Conservation (phyloP, 208 protist species). For the Leishmania major region DNA sequence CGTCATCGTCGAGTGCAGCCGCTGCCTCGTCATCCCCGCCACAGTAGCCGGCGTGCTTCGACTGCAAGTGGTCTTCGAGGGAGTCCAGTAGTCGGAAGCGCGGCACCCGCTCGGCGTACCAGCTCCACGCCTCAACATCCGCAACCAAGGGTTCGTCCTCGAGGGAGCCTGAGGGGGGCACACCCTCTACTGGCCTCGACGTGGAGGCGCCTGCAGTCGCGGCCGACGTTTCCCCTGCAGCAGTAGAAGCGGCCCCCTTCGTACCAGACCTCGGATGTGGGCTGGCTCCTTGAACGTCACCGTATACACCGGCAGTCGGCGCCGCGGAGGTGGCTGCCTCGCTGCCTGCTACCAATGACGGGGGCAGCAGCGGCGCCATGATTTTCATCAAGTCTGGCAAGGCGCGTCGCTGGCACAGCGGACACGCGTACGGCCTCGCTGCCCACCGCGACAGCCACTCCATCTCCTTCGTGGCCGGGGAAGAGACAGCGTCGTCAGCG, state of each 20-base stretch:
- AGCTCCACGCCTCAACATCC: conserved; percentile 23
- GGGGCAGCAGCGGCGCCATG: conserved; percentile 5
- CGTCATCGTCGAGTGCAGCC: neutral
- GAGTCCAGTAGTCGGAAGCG: conserved; percentile 67
- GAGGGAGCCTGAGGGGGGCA: neutral
- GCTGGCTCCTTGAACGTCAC: neutral
- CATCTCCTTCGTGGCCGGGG: neutral
- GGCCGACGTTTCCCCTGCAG: neutral
- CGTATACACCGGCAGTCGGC: neutral
- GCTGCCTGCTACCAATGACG: neutral
- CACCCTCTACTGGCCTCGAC: neutral
- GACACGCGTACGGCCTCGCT: conserved; percentile 27
- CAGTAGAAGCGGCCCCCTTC: neutral
- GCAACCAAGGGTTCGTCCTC: neutral
- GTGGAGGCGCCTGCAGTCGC: neutral
- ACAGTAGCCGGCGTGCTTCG: conserved; percentile 22
- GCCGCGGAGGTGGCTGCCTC: neutral
- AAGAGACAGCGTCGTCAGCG: neutral
- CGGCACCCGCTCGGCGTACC: conserved; percentile 16
- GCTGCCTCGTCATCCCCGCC: conserved; percentile 13
- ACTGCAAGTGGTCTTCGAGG: conserved; percentile 58
- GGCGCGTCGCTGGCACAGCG: conserved; percentile 24
- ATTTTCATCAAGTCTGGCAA: neutral
- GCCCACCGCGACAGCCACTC: conserved; percentile 17
- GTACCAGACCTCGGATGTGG: neutral